Conservation (phyloP, 169 alveolate genomes). For the Fabrea salina region DNA sequence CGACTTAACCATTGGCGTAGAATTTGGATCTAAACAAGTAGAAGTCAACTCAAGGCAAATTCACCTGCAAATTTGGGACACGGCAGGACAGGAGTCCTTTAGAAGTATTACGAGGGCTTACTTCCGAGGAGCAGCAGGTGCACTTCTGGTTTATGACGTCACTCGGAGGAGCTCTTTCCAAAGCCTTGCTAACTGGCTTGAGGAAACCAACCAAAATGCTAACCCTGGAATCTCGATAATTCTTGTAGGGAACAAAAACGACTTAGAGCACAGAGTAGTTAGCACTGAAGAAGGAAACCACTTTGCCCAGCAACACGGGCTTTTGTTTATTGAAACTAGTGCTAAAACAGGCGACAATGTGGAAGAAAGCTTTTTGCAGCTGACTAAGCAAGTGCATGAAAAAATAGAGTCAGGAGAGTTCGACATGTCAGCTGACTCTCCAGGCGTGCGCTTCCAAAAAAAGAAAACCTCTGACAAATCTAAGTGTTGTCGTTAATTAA, state of each 20-base stretch:
- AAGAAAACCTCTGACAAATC: no score
- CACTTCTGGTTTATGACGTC: constrained; percentile 94
- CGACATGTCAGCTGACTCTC: no score
- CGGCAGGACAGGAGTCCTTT: constrained; percentile 96
- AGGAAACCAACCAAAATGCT: constrained; percentile 92
- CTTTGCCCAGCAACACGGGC: constrained; percentile 91
- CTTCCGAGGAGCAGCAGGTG: constrained; percentile 98
- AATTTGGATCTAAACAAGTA: constrained; percentile 91
- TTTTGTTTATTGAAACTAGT: constrained; percentile 28
- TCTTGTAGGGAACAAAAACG: constrained; percentile 95
- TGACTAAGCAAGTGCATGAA: constrained; percentile 57
- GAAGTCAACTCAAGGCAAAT: constrained; percentile 83
- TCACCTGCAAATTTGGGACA: constrained; percentile 64
- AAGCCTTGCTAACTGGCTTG: constrained; percentile 91
- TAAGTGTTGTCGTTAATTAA: no score
- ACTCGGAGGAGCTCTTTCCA: constrained; percentile 92
- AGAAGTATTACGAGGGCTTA: constrained; percentile 94
- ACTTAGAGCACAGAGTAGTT: constrained; percentile 92
- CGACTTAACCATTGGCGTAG: constrained; percentile 95
- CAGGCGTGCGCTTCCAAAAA: no score
- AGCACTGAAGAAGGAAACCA: constrained; percentile 89
- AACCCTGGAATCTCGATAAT: constrained; percentile 91
- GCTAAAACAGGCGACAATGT: constrained; percentile 16
- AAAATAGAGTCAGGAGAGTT: neutral
- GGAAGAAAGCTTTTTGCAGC: constrained; percentile 47